Evolutionary conservation across 768 basidiomycete species (phyloP).

Genomic region (Leccinum imitatum): DNA sequence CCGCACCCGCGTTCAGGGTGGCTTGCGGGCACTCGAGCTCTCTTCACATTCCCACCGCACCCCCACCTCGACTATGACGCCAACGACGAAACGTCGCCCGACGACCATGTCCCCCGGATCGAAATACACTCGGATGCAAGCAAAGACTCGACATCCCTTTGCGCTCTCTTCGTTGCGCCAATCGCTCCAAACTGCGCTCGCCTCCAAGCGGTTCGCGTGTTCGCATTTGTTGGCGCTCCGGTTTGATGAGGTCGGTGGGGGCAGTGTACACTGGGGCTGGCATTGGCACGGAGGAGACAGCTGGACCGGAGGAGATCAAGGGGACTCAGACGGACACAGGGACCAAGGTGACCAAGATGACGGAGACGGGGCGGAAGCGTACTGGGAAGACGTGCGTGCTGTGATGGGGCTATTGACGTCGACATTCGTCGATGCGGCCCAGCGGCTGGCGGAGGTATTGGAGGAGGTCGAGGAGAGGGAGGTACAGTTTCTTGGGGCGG

Average conservation of each 20-base stretch:
- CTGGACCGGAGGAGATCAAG: no score
- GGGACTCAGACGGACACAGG: no score
- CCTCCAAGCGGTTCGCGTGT: constrained; percentile 74
- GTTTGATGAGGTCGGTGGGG: constrained; percentile 64
- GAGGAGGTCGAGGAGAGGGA: constrained; percentile 50
- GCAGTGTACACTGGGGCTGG: no score
- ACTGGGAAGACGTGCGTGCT: constrained; percentile 83
- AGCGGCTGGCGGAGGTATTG: constrained; percentile 61
- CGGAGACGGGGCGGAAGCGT: constrained; percentile 37
- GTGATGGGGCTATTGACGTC: constrained; percentile 70
- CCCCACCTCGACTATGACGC: constrained; percentile 13
- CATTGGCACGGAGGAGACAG: no score
- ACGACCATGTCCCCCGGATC: constrained; percentile 47
- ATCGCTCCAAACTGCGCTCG: constrained; percentile 63
- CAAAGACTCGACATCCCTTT: constrained; percentile 57
- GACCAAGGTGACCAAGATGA: no score
- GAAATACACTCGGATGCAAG: constrained; percentile 60
- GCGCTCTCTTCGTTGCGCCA: constrained; percentile 62
- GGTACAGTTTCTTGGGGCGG: constrained; percentile 40
- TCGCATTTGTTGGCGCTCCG: constrained; percentile 78
- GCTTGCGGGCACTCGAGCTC: constrained; percentile 49
- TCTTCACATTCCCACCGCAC: constrained; percentile 19
- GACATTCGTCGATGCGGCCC: constrained; percentile 63
- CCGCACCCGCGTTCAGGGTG: constrained; percentile 49
- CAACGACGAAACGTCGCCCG: constrained; percentile 15